A percentile compares a stretch with the other conserved stretches of the same genome.
Conservation (phyloP, 495 filamentous ascomycete genomes). For the Penicillium psychrofluorescens region DNA sequence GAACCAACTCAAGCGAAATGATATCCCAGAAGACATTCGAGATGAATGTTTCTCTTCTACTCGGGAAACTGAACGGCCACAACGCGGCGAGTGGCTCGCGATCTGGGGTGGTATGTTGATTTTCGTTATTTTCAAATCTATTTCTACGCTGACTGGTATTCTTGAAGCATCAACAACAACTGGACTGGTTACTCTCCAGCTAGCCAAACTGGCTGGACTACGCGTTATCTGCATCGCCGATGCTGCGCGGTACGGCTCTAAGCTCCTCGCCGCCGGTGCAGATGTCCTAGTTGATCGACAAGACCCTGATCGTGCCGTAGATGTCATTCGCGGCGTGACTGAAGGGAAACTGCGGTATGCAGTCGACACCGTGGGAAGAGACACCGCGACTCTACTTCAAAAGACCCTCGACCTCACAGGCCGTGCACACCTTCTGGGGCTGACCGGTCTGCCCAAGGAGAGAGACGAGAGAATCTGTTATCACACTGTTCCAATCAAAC, state of each 20-base stretch:
- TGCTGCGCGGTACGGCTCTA: conserved; percentile 51
- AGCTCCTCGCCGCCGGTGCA: conserved; percentile 42
- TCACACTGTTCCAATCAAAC: conserved; percentile 61
- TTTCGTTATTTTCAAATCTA: background rate
- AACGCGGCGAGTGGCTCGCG: conserved; percentile 54
- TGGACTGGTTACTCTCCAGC: conserved; percentile 50
- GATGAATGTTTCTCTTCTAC: conserved; percentile 46
- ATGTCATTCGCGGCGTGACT: conserved; percentile 51
- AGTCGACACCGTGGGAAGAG: conserved; percentile 53
- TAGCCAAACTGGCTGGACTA: conserved; percentile 53
- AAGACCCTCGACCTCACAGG: conserved; percentile 29
- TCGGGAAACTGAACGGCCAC: conserved; percentile 31
- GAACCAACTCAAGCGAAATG: conserved; percentile 20
- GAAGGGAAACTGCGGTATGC: conserved; percentile 50
- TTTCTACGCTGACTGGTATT: background rate
- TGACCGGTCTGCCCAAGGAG: conserved; percentile 55
- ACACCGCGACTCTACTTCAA: conserved; percentile 46
- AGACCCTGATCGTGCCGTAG: conserved; percentile 49
- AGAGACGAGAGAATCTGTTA: conserved; percentile 34
- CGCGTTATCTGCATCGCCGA: conserved; percentile 53
- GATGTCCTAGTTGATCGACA: conserved; percentile 58
- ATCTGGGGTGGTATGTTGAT: conserved; percentile 57
- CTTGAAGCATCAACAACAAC: conserved; percentile 49
- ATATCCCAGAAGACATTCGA: conserved; percentile 45
- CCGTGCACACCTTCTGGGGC: conserved; percentile 52